Base-by-base conservation (phyloP, 352 stramenopile genomes). In the Pythium phragmiticola region DNA sequence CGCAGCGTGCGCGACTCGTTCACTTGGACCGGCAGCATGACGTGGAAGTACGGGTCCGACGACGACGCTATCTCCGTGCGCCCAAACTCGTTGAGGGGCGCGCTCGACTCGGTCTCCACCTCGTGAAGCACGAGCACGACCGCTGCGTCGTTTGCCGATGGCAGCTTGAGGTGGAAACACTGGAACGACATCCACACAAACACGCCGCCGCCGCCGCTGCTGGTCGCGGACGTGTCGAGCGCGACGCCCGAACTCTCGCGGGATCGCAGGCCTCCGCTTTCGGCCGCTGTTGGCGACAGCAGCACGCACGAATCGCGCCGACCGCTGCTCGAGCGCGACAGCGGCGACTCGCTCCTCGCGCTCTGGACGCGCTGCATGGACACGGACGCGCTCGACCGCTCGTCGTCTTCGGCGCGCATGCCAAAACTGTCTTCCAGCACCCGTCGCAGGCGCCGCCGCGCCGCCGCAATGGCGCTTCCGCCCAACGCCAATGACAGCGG, bases 111-210 rank as follows among this genome's bases (percentile, higher is more conserved):
- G 0, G 67, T 46, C 52, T 89, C 68, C 43, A 91, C 63, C 21
- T 81, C 43, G 48, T 94, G 75, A 17, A 94, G 60, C 30, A 92
- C 82, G 23, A 94, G 72, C 52, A 94, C 88, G 11, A 73, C 66
- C 1, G 82, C 87, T 13, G 75, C 74, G 30, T 78, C 74, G 4
- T 71, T 80, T 49, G 70, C 78, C 4, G 80, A 84, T n/a, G 83
- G 83, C 7, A 92, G 66, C 16, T 78, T 89, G 55, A 94, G 73
- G 47, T 86, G 85, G 48, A 92, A 92, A 46, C 83, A 92, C 67
- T 92, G 83, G 56, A 93, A 95, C 7, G 86, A 95, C 42, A 95
- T 64, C 86, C 86, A 95, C 39, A 81, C 80, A 52, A 70, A 78
- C 14, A 61, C 46, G 8, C 34, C 60, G 47, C 21, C 49, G 13